Percentiles rank a stretch among this genome's conserved stretches.
phyloP scores from a whole-genome alignment of 2,329 filamentous ascomycete genomes.

The Aspergillus texensis region DNA sequence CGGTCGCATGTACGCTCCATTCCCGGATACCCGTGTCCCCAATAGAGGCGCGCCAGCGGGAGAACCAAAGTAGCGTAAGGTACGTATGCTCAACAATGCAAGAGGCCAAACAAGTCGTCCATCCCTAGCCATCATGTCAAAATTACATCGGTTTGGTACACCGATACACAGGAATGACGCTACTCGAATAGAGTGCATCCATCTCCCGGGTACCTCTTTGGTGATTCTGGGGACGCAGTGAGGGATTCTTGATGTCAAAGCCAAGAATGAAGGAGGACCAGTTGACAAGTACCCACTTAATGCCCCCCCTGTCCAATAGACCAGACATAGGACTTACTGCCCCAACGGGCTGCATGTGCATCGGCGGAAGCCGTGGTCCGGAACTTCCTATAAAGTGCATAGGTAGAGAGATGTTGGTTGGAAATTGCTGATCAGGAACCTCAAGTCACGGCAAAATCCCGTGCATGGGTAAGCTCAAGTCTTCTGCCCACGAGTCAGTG shows the following conservation, averaged over 20 bases:
- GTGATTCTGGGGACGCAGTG: not conserved
- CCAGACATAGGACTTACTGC: not conserved
- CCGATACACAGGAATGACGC: not conserved
- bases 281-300: conserved; percentile 5
- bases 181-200: not conserved
- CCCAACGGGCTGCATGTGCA: conserved; percentile 4
- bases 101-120: not conserved
- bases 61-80: not conserved
- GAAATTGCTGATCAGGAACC: not conserved
- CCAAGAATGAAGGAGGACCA: not conserved
- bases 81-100: not conserved
- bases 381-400: not conserved
- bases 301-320: not conserved
- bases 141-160: not conserved
- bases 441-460: conserved; percentile 1
- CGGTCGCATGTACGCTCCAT: not conserved
- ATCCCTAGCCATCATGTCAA: not conserved
- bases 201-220: not conserved
- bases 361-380: not conserved
- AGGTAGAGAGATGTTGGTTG: not conserved
- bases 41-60: not conserved
- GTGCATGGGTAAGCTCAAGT: not conserved
- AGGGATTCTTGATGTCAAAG: not conserved
- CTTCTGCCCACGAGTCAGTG: not conserved
- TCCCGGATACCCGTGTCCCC: not conserved